phyloP scores from a whole-genome alignment of 352 stramenopile genomes.

The Globisporangium paddicum region DNA sequence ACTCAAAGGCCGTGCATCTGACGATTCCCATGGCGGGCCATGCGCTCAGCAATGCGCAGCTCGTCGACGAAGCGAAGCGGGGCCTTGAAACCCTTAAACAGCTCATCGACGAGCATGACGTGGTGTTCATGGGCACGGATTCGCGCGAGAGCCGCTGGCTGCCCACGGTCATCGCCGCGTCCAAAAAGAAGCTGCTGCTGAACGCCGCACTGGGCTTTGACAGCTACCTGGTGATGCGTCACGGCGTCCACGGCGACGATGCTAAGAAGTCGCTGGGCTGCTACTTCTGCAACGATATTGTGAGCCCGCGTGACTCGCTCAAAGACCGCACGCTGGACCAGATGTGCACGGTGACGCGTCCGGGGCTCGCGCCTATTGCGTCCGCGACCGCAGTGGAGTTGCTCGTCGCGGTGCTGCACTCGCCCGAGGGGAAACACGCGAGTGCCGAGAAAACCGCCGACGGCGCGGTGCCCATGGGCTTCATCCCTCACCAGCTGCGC shows the following conservation, averaged over 20 bases:
- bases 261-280: constrained; percentile 78
- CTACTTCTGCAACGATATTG: constrained; percentile 99
- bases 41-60: constrained; percentile 50
- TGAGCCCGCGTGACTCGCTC: constrained; percentile 96
- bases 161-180: constrained; percentile 93
- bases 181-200: constrained; percentile 89
- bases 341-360: constrained; percentile 99
- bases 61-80: constrained; percentile 57
- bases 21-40: constrained; percentile 99
- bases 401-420: constrained; percentile 94
- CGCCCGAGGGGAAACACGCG: constrained; percentile 72
- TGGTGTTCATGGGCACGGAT: constrained; percentile 97
- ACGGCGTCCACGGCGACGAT: constrained; percentile 61
- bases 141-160: constrained; percentile 98
- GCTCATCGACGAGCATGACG: constrained; percentile 93
- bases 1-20: constrained; percentile 84
- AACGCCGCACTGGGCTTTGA: constrained; percentile 91
- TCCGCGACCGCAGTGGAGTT: constrained; percentile 95
- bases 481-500: constrained; percentile 94
- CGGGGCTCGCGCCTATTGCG: constrained; percentile 92
- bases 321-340: constrained; percentile 98
- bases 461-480: constrained; percentile 54
- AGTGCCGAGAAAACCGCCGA: constrained; percentile 55
- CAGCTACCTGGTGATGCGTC: constrained; percentile 97
- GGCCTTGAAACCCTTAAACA: constrained; percentile 80